These are phyloP conservation scores for Neurospora tetraspora DNA, from an alignment of 495 filamentous ascomycete genomes.

Conservation along the genomic window DNA sequence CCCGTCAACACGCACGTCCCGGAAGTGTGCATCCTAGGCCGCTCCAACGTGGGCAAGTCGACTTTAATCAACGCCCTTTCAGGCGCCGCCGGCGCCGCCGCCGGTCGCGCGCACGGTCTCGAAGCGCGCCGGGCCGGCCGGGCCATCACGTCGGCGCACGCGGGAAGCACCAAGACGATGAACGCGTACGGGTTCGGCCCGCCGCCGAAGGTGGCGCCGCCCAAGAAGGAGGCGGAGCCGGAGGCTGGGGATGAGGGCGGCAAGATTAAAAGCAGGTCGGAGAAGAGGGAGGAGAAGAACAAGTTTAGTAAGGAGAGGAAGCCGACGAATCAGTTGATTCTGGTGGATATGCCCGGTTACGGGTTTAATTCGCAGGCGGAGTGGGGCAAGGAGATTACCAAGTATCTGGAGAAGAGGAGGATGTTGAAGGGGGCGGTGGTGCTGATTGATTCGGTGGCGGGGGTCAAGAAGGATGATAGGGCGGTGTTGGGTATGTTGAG, in stretches of 20 bases:
- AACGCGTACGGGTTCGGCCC: conserved; percentile 74
- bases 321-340: conserved; percentile 46
- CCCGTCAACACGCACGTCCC: conserved; percentile 43
- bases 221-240: conserved; percentile 8
- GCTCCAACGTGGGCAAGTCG: conserved; percentile 89
- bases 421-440: conserved; percentile 77
- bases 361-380: conserved; percentile 62
- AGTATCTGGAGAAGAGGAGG: conserved; percentile 63
- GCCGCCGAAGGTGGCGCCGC: conserved; percentile 4
- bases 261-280: too few relatives aligned
- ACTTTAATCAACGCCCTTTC: conserved; percentile 78
- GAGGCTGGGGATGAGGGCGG: background rate
- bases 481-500: conserved; percentile 57
- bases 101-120: conserved; percentile 14
- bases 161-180: conserved; percentile 71
- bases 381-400: conserved; percentile 81
- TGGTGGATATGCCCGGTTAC: conserved; percentile 94
- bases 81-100: conserved; percentile 25
- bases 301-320: conserved; percentile 37
- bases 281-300: conserved; percentile 6
- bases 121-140: conserved; percentile 17
- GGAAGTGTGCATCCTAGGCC: conserved; percentile 55
- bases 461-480: conserved; percentile 65
- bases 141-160: conserved; percentile 58
- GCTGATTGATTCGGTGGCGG: conserved; percentile 70